Percentiles rank a stretch among this genome's conserved stretches.
These are phyloP conservation scores for Pichia gijzeniarum DNA, from an alignment of 805 yeast species.

Conservation along the genomic window DNA sequence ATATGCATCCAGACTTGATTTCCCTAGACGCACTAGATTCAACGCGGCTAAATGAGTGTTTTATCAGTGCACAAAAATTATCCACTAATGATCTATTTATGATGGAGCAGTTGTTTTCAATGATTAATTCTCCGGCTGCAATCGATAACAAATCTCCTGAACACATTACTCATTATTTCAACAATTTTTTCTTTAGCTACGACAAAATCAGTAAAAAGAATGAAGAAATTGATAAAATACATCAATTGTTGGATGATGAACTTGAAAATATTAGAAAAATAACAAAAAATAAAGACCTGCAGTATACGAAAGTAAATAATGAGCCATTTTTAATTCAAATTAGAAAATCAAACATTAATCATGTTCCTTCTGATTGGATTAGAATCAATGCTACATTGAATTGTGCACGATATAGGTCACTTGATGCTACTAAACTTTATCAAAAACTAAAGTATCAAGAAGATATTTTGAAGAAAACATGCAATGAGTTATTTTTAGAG, in stretches of 20 bases:
- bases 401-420: slow-evolving; percentile 69
- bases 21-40: slow-evolving; percentile 18
- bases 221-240: slow-evolving; percentile 38
- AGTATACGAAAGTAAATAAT: slow-evolving; percentile 26
- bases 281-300: slow-evolving; percentile 24
- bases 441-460: slow-evolving; percentile 53
- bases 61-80: slow-evolving; percentile 10
- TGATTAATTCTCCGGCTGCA: slow-evolving; percentile 51
- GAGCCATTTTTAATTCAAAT: slow-evolving; percentile 77
- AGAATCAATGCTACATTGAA: slow-evolving; percentile 63
- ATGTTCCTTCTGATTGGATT: slow-evolving; percentile 70
- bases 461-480: slow-evolving; percentile 42
- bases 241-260: slow-evolving; percentile 45
- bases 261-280: slow-evolving; percentile 38
- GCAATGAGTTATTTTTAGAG: slow-evolving; percentile 40
- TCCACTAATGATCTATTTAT: slow-evolving; percentile 1
- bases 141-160: slow-evolving; percentile 40
- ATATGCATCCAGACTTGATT: slow-evolving; percentile 15
- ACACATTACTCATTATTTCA: slow-evolving; percentile 34
- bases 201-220: slow-evolving; percentile 32
- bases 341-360: slow-evolving; percentile 47
- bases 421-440: slow-evolving; percentile 44
- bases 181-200: slow-evolving; percentile 36
- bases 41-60: background rate
- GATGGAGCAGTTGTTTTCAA: slow-evolving; percentile 16